These are phyloP conservation scores for Calonectria hawksworthii DNA, from an alignment of 2,329 filamentous ascomycete species.

Conservation along the genomic window DNA sequence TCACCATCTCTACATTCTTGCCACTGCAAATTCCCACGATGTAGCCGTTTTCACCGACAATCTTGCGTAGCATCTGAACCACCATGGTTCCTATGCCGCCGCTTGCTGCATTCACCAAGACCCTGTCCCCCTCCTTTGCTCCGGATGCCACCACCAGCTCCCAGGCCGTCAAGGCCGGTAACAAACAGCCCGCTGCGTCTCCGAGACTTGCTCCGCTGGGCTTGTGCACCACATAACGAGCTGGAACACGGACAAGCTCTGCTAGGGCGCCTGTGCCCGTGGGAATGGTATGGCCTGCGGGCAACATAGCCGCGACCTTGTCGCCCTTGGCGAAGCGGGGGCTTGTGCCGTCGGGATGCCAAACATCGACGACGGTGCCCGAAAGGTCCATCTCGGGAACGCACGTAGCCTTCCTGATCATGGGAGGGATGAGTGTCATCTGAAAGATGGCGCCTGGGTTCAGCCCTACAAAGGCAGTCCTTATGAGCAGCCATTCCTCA, in stretches of 20 bases:
- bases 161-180: slow-evolving; percentile 56
- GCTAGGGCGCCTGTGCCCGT: slow-evolving; percentile 57
- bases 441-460: slow-evolving; percentile 60
- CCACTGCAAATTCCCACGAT: slow-evolving; percentile 64
- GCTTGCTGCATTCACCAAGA: slow-evolving; percentile 65
- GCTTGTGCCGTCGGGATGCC: slow-evolving; percentile 42
- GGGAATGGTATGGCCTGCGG: slow-evolving; percentile 48
- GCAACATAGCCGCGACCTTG: slow-evolving; percentile 56
- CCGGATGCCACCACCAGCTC: slow-evolving; percentile 55
- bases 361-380: slow-evolving; percentile 43
- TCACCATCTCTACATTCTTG: slow-evolving; percentile 61
- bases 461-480: slow-evolving; percentile 59
- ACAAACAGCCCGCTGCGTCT: slow-evolving; percentile 55
- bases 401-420: slow-evolving; percentile 51
- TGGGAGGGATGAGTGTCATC: slow-evolving; percentile 56
- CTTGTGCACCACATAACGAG: slow-evolving; percentile 50
- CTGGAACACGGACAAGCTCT: slow-evolving; percentile 54
- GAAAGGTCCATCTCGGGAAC: slow-evolving; percentile 47
- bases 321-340: slow-evolving; percentile 47
- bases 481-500: slow-evolving; percentile 56
- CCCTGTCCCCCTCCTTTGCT: slow-evolving; percentile 54
- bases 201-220: slow-evolving; percentile 47
- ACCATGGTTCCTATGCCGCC: slow-evolving; percentile 63
- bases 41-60: slow-evolving; percentile 55
- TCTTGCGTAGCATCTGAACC: slow-evolving; percentile 58